phyloP scores from a whole-genome alignment of 768 basidiomycete genomes.

The Pulveroboletus sp. region DNA sequence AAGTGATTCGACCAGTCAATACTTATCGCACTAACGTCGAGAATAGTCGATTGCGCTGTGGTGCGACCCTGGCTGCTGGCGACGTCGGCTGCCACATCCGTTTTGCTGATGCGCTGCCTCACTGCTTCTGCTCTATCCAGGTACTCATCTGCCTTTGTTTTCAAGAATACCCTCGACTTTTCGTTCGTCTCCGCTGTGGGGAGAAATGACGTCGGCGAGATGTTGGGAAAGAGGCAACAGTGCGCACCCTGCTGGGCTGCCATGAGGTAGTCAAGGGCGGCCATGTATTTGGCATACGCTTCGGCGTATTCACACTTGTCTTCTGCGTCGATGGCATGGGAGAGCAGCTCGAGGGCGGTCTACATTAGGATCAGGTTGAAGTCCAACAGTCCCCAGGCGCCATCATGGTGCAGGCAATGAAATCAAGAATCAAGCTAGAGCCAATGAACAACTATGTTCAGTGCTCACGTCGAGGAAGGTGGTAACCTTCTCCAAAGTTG shows the following conservation, averaged over 20 bases:
- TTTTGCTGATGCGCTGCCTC: not conserved
- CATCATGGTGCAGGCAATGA: not conserved
- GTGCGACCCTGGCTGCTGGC: not conserved
- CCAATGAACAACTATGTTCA: too few relatives aligned
- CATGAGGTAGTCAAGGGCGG: conserved; percentile 96
- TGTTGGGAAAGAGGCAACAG: not conserved
- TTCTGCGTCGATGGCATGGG: conserved; percentile 87
- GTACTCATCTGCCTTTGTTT: conserved; percentile 19
- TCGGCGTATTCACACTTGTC: conserved; percentile 85
- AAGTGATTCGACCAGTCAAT: not conserved
- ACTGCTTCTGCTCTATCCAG: conserved; percentile 15
- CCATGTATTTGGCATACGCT: conserved; percentile 89
- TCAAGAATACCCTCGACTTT: conserved; percentile 15
- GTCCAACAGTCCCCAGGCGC: not conserved
- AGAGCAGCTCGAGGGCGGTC: conserved; percentile 84
- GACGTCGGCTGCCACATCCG: not conserved
- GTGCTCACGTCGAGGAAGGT: conserved; percentile 13
- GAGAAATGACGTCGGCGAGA: too few relatives aligned
- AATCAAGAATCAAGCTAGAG: not conserved
- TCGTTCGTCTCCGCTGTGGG: conserved; percentile 15
- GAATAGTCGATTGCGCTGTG: conserved; percentile 9
- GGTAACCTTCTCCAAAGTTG: not conserved
- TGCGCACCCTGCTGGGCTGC: conserved; percentile 79
- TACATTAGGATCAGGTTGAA: conserved; percentile 23
- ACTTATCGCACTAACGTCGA: conserved; percentile 11